These are phyloP conservation scores for Penicillium occitanis DNA, from an alignment of 2,329 filamentous ascomycete species.

Conservation along the genomic window DNA sequence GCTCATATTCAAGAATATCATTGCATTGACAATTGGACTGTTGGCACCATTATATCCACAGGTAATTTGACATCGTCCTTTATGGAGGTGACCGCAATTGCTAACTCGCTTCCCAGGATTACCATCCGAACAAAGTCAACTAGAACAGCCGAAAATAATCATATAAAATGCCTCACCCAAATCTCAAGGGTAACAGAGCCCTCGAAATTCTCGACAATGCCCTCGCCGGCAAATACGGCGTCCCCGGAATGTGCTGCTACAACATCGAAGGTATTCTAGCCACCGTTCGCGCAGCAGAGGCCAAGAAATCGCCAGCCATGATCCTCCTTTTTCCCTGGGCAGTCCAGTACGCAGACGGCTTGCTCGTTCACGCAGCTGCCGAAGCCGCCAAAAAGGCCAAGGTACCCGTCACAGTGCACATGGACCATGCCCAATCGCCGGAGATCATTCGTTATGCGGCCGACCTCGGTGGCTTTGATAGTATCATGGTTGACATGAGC, in stretches of 20 bases:
- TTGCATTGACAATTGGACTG: background rate
- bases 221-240: constrained; percentile 56
- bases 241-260: constrained; percentile 64
- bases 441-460: constrained; percentile 62
- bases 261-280: constrained; percentile 71
- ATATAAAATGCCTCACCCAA: constrained; percentile 36
- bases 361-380: constrained; percentile 57
- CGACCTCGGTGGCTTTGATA: constrained; percentile 64
- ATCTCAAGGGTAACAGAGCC: constrained; percentile 51
- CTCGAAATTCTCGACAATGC: constrained; percentile 60
- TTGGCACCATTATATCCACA: background rate
- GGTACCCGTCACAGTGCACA: constrained; percentile 63
- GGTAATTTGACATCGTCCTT: background rate
- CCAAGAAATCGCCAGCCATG: constrained; percentile 65
- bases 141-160: background rate
- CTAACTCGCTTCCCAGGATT: background rate
- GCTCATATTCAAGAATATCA: background rate
- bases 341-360: constrained; percentile 61
- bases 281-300: constrained; percentile 67
- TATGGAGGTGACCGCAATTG: background rate
- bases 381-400: constrained; percentile 56
- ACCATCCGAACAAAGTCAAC: background rate
- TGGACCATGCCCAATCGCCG: constrained; percentile 66
- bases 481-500: constrained; percentile 76
- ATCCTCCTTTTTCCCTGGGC: constrained; percentile 75